Conservation (phyloP, 306 rosid species). For the Cicer yamashitae region DNA sequence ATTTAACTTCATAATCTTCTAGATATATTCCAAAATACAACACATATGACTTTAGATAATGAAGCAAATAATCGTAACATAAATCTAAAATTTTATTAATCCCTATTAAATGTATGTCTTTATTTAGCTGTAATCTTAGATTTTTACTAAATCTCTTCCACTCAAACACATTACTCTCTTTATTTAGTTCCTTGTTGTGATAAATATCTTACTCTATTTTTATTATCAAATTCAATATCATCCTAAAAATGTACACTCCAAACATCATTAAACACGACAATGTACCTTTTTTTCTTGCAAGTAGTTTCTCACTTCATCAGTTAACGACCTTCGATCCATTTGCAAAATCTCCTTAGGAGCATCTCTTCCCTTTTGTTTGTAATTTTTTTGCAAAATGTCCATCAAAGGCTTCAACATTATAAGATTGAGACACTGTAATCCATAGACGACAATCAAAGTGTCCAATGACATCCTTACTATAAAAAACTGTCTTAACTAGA, state of each 20-base stretch:
- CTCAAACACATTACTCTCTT: not conserved
- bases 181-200: not conserved
- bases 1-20: not conserved
- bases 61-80: not conserved
- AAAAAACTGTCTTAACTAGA: constrained; percentile 18
- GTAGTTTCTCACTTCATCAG: not conserved
- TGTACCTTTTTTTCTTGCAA: not conserved
- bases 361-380: not conserved
- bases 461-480: not conserved
- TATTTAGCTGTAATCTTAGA: not conserved
- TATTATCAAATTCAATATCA: not conserved
- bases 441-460: constrained; percentile 16
- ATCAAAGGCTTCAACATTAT: not conserved
- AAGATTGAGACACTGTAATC: constrained; percentile 21
- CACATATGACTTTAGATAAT: not conserved
- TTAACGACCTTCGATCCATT: not conserved
- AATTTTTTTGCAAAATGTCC: not conserved
- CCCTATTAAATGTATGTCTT: not conserved
- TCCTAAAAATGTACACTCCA: constrained; percentile 2
- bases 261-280: constrained; percentile 33
- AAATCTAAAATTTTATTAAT: not conserved
- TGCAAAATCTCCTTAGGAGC: not conserved
- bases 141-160: not conserved
- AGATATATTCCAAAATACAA: constrained; percentile 38
- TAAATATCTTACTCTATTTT: not conserved